phyloP scores from a whole-genome alignment of 495 filamentous ascomycete species.

The Entonaema liquescens region DNA sequence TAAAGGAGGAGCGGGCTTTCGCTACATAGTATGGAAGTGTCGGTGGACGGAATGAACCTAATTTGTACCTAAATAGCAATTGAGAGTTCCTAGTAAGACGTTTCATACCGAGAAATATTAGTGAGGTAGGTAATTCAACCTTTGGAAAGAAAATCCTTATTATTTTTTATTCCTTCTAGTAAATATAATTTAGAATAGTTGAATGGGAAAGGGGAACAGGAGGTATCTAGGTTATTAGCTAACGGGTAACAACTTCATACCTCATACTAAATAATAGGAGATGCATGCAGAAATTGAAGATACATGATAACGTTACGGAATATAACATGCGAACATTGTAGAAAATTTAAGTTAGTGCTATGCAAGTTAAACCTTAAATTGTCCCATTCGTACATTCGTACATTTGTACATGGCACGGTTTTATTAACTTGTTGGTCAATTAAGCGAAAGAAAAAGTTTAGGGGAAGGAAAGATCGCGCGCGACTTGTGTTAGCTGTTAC shows the following conservation, averaged over 20 bases:
- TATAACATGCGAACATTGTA: background rate
- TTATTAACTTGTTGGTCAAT: conserved; percentile 25
- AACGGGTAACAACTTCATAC: no score
- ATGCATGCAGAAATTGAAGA: conserved; percentile 3
- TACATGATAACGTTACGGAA: no score
- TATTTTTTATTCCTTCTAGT: background rate
- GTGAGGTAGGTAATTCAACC: background rate
- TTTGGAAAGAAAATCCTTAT: background rate
- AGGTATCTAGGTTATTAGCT: no score
- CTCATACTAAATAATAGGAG: background rate
- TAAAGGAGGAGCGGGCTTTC: background rate
- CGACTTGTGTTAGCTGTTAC: conserved; percentile 22
- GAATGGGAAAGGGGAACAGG: no score
- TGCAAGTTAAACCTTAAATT: conserved; percentile 2
- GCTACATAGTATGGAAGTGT: background rate
- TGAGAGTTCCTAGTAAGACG: background rate
- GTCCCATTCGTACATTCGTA: background rate
- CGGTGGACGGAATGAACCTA: background rate
- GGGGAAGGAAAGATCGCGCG: background rate
- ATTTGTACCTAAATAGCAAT: background rate
- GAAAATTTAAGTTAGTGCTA: background rate
- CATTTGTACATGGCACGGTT: no score
- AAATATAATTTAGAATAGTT: background rate
- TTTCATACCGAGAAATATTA: background rate
- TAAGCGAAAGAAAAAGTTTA: conserved; percentile 23